Base-by-base conservation (phyloP, 225 moss, liverwort and hornwort species). In the Neckera pumila region DNA sequence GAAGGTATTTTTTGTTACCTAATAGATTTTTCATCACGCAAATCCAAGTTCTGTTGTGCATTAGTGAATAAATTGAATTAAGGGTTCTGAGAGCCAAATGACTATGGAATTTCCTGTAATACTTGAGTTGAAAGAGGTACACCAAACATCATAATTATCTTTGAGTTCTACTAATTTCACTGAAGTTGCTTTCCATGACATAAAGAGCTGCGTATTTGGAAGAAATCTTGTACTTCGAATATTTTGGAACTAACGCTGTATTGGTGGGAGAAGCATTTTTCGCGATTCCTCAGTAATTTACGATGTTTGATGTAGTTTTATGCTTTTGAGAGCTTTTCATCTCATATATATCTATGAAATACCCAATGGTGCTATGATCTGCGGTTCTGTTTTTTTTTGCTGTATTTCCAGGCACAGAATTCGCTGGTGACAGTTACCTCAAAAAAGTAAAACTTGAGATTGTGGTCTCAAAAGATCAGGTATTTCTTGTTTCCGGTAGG, bases 391-490 rank as follows among this genome's bases (percentile, higher is more conserved):
- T 11, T 79, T 70, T 64, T 77, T 83, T 54, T n/a, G 23, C 54
- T 83, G 43, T 87, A 61, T 71, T 80, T 85, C 45, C 87, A 94
- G 94, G 94, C 90, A 92, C 95, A n/a, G 95, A 95, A 82, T 95
- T 90, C 40, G 90, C 90, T 62, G 92, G 89, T 73, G 95, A 90
- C 75, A 93, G 90, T 90, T 95, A 91, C 71, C 92, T 95, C 59
- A 20, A 87, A 58, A 95, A 95, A 91, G 95, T 93, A 19, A 95
- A 95, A 88, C 88, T 95, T 81, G 95, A 95, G 84, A 88, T 95
- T 79, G 95, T 95, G 74, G 92, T 95, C 47, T 92, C 92, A 28
- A 86, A 89, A 81, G 95, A 95, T 12, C 94, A 94, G 93, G 94
- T 94, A 89, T 78, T 58, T 79, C 82, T 79, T 66, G 45, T 76